Evolutionary conservation across 2,329 filamentous ascomycete species (phyloP).

Genomic region (Diplodia sapinea): DNA sequence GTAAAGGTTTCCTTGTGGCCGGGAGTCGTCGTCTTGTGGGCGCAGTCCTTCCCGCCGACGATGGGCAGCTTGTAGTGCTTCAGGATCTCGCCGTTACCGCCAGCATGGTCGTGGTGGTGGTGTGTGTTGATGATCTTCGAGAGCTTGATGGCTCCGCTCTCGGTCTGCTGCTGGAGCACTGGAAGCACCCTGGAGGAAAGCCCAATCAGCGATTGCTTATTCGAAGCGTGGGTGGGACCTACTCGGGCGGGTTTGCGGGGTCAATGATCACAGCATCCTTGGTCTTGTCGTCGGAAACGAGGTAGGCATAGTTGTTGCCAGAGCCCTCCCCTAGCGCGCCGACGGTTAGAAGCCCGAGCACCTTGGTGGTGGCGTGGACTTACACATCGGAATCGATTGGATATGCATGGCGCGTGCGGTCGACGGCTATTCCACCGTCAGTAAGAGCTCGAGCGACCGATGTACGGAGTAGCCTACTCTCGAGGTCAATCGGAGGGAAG

Average conservation of each 20-base stretch:
- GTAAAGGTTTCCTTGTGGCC: constrained; percentile 77
- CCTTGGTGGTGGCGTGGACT: constrained; percentile 44
- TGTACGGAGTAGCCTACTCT: not conserved
- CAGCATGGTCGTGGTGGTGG: constrained; percentile 94
- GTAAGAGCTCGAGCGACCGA: not conserved
- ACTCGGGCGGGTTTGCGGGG: constrained; percentile 80
- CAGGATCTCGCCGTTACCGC: constrained; percentile 85
- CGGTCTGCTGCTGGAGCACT: constrained; percentile 73
- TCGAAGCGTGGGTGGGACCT: constrained; percentile 41
- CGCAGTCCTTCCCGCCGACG: constrained; percentile 86
- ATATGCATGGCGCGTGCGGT: constrained; percentile 73
- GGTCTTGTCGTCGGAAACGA: constrained; percentile 57
- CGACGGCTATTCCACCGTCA: constrained; percentile 27
- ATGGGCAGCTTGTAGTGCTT: constrained; percentile 71
- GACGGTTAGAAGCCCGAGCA: constrained; percentile 12
- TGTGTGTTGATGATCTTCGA: constrained; percentile 95
- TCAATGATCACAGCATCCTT: constrained; percentile 70
- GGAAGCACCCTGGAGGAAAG: constrained; percentile 60
- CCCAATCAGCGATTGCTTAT: constrained; percentile 8
- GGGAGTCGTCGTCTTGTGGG: constrained; percentile 78
- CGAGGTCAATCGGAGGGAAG: not conserved
- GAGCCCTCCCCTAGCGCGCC: constrained; percentile 69
- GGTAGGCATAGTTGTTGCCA: constrained; percentile 83
- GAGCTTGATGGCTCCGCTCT: constrained; percentile 76
- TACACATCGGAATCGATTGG: constrained; percentile 88